phyloP scores from a whole-genome alignment of 345 rosid species.

The Eutrema heterophyllum region DNA sequence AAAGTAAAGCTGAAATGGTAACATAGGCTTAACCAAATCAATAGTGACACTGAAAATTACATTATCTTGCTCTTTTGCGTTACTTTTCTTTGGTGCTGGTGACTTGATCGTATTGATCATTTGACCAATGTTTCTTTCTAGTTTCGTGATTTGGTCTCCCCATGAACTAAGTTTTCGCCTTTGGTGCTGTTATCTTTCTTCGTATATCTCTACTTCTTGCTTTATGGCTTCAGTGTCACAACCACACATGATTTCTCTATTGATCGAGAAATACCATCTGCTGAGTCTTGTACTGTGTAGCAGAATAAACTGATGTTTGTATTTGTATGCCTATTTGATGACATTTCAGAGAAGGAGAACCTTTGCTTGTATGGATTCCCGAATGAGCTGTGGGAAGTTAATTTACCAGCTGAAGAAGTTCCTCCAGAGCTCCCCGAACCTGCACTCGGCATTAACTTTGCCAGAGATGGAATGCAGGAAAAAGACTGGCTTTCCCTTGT shows the following conservation, averaged over 20 bases:
- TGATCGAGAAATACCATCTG: not conserved
- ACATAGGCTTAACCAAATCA: not conserved
- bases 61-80: not conserved
- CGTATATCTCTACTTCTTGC: not conserved
- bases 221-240: not conserved
- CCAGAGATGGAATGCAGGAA: slow-evolving; percentile 78
- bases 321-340: not conserved
- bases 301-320: not conserved
- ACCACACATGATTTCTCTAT: not conserved
- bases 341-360: slow-evolving; percentile 66
- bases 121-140: not conserved
- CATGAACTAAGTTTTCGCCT: not conserved
- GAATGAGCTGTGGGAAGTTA: slow-evolving; percentile 75
- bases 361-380: slow-evolving; percentile 84
- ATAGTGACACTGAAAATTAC: not conserved
- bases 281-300: not conserved
- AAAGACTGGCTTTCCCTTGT: slow-evolving; percentile 82
- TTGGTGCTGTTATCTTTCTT: not conserved
- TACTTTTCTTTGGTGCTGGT: not conserved
- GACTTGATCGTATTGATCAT: not conserved
- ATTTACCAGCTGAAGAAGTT: slow-evolving; percentile 84
- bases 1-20: not conserved
- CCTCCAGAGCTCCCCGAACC: slow-evolving; percentile 96
- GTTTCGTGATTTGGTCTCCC: not conserved
- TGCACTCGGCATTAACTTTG: slow-evolving; percentile 82